Base-by-base conservation (phyloP, 2,329 filamentous ascomycete species). In the Penicillium thymicola region DNA sequence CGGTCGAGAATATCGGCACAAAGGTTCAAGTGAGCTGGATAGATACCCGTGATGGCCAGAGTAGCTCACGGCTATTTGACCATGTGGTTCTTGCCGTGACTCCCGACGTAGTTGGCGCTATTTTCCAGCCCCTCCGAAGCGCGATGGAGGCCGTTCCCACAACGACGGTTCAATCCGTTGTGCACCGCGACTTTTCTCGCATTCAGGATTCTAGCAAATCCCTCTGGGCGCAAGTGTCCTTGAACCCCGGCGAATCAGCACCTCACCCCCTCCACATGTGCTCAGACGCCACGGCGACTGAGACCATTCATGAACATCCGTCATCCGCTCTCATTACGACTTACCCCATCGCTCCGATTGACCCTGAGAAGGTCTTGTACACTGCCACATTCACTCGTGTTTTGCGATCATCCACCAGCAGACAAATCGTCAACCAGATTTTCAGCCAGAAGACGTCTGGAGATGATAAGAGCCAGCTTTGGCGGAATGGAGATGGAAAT, bases 71-170 rank as follows among this genome's bases (percentile, higher is more conserved):
- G 18, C 51, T 62, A 0, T 84, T 84, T 51, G 81, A 85, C 51
- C 74, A 73, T 2, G 81, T 83, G 0, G 70, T 85, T 25, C 70
- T 85, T 1, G 82, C 81, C 0, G 79, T 84, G 3, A 78, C 82
- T 0, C 82, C 82, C 1, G 75, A 82, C 55, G 76, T 82, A 4
- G 79, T 79, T 0, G 76, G 73, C 6, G 66, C 67, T 2, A 74
- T 85, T 11, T 84, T 80, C 57, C 60, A 66, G 3, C 79, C 79
- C 0, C 62, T 83, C 2, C 51, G 21, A 11, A 58, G 51, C 23
- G 51, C 51, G 11, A 55, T 58, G 55, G 37, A 47, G 2, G 57
- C 59, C 2, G 52, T 72, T 3, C 60, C 69, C 4, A 72, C 82
- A 60, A 51, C 63, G 0, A 64, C 64, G 14, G 78, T 84, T 79